Percentiles rank a stretch among this genome's conserved stretches.
phyloP scores from a whole-genome alignment of 257 asterid species.

The Lantana camara region DNA sequence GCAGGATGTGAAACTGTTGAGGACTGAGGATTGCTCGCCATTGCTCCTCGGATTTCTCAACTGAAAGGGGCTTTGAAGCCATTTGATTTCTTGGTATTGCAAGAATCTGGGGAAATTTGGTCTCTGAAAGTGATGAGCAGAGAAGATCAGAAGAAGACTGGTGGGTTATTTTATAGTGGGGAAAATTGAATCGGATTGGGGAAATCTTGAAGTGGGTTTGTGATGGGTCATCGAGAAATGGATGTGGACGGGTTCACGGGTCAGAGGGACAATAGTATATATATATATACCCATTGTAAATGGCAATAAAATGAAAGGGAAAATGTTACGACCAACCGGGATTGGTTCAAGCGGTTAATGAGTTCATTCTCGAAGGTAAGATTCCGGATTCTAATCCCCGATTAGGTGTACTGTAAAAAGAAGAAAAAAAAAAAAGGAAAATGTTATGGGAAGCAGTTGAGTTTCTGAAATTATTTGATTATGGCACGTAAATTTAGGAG shows the following conservation, averaged over 20 bases:
- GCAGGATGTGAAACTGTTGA: slow-evolving; percentile 72
- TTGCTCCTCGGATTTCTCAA: slow-evolving; percentile 69
- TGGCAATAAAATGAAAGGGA: background rate
- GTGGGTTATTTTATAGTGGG: background rate
- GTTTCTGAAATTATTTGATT: too few species aligned
- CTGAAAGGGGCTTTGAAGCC: slow-evolving; percentile 25
- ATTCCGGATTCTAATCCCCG: too few species aligned
- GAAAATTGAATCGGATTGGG: background rate
- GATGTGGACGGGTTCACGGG: slow-evolving; percentile 37
- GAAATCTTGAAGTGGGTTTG: background rate
- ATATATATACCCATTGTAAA: too few species aligned
- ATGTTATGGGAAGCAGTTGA: too few species aligned
- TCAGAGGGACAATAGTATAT: background rate
- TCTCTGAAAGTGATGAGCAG: too few species aligned
- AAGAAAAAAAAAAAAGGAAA: too few species aligned
- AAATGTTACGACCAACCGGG: background rate
- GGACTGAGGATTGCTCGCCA: slow-evolving; percentile 73
- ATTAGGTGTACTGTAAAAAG: too few species aligned
- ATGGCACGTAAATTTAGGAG: too few species aligned
- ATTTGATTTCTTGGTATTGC: background rate
- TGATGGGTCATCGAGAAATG: slow-evolving; percentile 15
- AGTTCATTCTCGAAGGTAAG: too few species aligned
- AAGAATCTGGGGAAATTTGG: too few species aligned
- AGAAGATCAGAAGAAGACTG: too few species aligned
- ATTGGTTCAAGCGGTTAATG: too few species aligned